A percentile compares a stretch with the other conserved stretches of the same genome.
Conservation (phyloP, 768 basidiomycete genomes). For the Holtermanniella nyarrowii region DNA sequence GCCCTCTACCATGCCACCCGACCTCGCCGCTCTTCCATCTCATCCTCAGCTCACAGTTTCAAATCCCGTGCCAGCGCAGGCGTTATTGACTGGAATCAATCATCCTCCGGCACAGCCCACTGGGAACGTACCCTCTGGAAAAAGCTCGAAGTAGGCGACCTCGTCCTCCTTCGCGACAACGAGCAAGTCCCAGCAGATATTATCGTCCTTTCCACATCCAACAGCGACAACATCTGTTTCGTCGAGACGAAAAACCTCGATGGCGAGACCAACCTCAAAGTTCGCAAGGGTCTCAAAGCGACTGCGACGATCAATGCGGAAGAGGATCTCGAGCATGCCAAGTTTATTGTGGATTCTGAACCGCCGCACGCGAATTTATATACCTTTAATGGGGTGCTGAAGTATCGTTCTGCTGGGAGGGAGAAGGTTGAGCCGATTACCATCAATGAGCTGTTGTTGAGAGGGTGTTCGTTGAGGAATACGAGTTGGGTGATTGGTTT, state of each 20-base stretch:
- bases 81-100: slow-evolving; percentile 71
- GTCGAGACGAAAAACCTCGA: slow-evolving; percentile 97
- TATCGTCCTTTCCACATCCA: slow-evolving; percentile 80
- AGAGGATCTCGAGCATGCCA: slow-evolving; percentile 77
- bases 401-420: slow-evolving; percentile 49
- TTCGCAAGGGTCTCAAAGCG: slow-evolving; percentile 62
- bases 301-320: slow-evolving; percentile 68
- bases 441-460: slow-evolving; percentile 85
- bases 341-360: slow-evolving; percentile 84
- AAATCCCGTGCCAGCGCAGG: slow-evolving; percentile 46
- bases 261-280: slow-evolving; percentile 94
- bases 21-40: neutral
- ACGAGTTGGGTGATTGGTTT: slow-evolving; percentile 86
- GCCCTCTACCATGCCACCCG: neutral
- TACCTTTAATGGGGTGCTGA: slow-evolving; percentile 72
- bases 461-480: slow-evolving; percentile 81
- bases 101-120: slow-evolving; percentile 56
- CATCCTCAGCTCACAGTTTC: slow-evolving; percentile 20
- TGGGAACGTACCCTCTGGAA: slow-evolving; percentile 99
- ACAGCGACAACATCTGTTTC: slow-evolving; percentile 83
- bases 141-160: slow-evolving; percentile 94
- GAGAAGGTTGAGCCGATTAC: slow-evolving; percentile 47
- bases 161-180: slow-evolving; percentile 80
- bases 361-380: slow-evolving; percentile 90
- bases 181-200: slow-evolving; percentile 97